Evolutionary conservation across 805 yeast genomes (phyloP).

Genomic region (Wickerhamomyces canadensis): DNA sequence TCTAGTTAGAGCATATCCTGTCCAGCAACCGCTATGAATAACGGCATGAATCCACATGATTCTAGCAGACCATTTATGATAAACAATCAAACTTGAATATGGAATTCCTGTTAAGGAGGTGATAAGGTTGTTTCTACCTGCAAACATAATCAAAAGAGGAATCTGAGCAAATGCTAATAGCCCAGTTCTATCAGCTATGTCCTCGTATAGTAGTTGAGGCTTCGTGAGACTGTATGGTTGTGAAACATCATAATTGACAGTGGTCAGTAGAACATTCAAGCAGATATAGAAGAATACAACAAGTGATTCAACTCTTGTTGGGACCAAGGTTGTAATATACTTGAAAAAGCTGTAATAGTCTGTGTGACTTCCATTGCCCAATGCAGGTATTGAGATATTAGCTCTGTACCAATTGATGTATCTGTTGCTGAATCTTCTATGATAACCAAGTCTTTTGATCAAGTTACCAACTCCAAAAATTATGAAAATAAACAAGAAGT

Average conservation of each 20-base stretch:
- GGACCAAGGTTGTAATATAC: constrained; percentile 13
- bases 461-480: constrained; percentile 29
- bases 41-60: constrained; percentile 25
- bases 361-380: constrained; percentile 15
- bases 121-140: constrained; percentile 67
- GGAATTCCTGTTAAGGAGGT: constrained; percentile 58
- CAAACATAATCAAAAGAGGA: constrained; percentile 56
- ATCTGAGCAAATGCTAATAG: constrained; percentile 29
- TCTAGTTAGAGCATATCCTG: constrained; percentile 6
- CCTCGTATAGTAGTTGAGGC: background rate
- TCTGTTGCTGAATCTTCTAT: constrained; percentile 9
- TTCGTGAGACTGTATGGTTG: background rate
- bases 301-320: constrained; percentile 23
- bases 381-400: constrained; percentile 18
- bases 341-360: constrained; percentile 1
- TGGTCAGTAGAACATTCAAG: constrained; percentile 11
- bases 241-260: constrained; percentile 10
- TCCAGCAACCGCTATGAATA: constrained; percentile 18
- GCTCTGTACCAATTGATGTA: constrained; percentile 15
- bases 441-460: constrained; percentile 20
- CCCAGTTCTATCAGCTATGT: constrained; percentile 21
- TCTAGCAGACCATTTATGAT: constrained; percentile 63
- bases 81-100: constrained; percentile 53
- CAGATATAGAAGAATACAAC: constrained; percentile 30
- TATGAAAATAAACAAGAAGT: constrained; percentile 36